Evolutionary conservation across 2,329 filamentous ascomycete species (phyloP).

Genomic region (Daldinia sp.): DNA sequence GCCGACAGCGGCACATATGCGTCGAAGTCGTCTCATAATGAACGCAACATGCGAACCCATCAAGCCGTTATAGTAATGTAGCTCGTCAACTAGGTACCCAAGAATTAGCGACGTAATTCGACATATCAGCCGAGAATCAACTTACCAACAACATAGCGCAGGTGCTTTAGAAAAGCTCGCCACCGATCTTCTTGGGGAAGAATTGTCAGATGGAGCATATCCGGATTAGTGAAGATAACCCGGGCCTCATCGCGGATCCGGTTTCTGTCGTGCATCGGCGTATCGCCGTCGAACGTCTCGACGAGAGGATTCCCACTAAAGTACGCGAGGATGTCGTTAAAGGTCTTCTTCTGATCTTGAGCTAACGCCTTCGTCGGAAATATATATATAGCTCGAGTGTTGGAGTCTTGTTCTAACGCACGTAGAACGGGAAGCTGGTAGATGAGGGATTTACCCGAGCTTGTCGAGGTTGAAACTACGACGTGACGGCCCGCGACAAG

Average conservation of each 20-base stretch:
- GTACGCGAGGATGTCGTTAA: conserved; percentile 84
- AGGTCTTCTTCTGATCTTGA: conserved; percentile 89
- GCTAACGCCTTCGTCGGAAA: conserved; percentile 97
- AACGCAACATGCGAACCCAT: conserved; percentile 94
- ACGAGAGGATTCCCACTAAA: conserved; percentile 81
- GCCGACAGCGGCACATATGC: conserved; percentile 89
- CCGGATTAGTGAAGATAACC: conserved; percentile 97
- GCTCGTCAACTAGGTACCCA: conserved; percentile 74
- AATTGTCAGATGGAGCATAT: conserved; percentile 96
- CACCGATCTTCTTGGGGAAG: conserved; percentile 90
- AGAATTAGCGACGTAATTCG: background rate
- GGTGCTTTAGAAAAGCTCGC: conserved; percentile 85
- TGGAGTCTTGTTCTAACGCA: conserved; percentile 78
- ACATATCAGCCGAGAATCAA: conserved; percentile 38
- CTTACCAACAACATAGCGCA: conserved; percentile 83
- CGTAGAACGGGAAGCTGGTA: conserved; percentile 94
- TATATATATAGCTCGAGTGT: conserved; percentile 92
- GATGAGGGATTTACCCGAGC: conserved; percentile 96
- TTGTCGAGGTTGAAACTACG: conserved; percentile 93
- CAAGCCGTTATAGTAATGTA: conserved; percentile 96
- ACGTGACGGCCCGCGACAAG: conserved; percentile 84
- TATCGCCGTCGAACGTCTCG: conserved; percentile 97
- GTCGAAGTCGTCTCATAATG: conserved; percentile 87
- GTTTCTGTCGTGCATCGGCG: conserved; percentile 80
- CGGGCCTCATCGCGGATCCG: conserved; percentile 85